These are phyloP conservation scores for Camelina hispida DNA, from an alignment of 345 rosid species.

Conservation along the genomic window DNA sequence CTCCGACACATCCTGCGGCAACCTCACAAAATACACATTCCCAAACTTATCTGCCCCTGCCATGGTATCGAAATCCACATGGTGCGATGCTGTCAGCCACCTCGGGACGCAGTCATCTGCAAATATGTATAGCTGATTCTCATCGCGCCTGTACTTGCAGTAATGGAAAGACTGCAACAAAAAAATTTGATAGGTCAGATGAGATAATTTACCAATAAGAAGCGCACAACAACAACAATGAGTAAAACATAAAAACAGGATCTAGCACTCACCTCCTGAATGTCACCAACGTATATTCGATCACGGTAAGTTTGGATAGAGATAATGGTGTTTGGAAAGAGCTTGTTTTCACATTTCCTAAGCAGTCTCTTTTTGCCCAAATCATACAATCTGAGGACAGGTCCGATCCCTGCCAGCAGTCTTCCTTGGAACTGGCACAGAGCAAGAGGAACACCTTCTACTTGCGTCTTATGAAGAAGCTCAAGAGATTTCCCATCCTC, in stretches of 20 bases:
- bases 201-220: neutral
- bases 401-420: slow-evolving; percentile 87
- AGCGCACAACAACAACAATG: neutral
- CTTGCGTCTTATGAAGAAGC: slow-evolving; percentile 95
- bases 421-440: slow-evolving; percentile 97
- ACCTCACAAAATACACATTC: slow-evolving; percentile 78
- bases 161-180: slow-evolving; percentile 85
- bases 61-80: slow-evolving; percentile 92
- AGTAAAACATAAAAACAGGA: neutral
- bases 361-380: slow-evolving; percentile 92
- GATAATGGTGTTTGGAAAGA: slow-evolving; percentile 82
- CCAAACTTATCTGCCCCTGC: slow-evolving; percentile 98
- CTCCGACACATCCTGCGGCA: slow-evolving; percentile 92
- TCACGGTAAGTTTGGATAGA: slow-evolving; percentile 88
- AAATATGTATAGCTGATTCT: slow-evolving; percentile 91
- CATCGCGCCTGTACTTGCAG: slow-evolving; percentile 98
- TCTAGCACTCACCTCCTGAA: slow-evolving; percentile 77
- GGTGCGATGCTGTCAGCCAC: slow-evolving; percentile 88
- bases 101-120: slow-evolving; percentile 95
- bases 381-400: slow-evolving; percentile 88
- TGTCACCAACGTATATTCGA: slow-evolving; percentile 88
- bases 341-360: slow-evolving; percentile 95
- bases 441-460: slow-evolving; percentile 92
- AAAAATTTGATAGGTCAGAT: neutral
- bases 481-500: slow-evolving; percentile 88